Evolutionary conservation across 1,139 yeast species (phyloP).

Genomic region (Suhomyces wounanorum): DNA sequence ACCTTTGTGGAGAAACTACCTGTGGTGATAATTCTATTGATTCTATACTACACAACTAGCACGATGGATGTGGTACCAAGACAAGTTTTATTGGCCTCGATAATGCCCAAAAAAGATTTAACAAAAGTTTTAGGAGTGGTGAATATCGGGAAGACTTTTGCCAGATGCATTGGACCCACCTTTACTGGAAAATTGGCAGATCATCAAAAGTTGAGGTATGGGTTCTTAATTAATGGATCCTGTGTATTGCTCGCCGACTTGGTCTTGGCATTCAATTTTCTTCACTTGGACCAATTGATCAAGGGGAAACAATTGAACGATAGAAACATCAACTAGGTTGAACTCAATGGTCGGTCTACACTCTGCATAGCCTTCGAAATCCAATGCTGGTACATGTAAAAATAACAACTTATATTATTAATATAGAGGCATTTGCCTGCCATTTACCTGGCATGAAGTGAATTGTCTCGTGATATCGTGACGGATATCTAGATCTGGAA

Average conservation of each 20-base stretch:
- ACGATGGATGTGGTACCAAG: conserved; percentile 94
- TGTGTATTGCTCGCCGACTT: conserved; percentile 51
- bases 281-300: conserved; percentile 41
- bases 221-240: conserved; percentile 65
- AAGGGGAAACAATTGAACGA: conserved; percentile 24
- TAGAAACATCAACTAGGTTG: neutral
- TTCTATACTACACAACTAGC: conserved; percentile 56
- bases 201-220: conserved; percentile 47
- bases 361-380: neutral
- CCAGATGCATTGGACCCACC: conserved; percentile 78
- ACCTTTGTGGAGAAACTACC: conserved; percentile 27
- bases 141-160: conserved; percentile 81
- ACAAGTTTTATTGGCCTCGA: conserved; percentile 71
- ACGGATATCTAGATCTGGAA: neutral
- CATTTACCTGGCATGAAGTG: neutral
- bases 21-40: conserved; percentile 52
- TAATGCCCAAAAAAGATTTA: conserved; percentile 63
- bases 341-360: neutral
- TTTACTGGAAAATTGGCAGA: conserved; percentile 76
- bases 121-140: conserved; percentile 83
- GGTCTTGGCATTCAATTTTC: conserved; percentile 43
- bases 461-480: neutral
- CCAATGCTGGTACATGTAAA: neutral
- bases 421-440: neutral
- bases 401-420: neutral